Conservation (phyloP, 2,329 filamentous ascomycete genomes). For the Tolypocladium inflatum region DNA sequence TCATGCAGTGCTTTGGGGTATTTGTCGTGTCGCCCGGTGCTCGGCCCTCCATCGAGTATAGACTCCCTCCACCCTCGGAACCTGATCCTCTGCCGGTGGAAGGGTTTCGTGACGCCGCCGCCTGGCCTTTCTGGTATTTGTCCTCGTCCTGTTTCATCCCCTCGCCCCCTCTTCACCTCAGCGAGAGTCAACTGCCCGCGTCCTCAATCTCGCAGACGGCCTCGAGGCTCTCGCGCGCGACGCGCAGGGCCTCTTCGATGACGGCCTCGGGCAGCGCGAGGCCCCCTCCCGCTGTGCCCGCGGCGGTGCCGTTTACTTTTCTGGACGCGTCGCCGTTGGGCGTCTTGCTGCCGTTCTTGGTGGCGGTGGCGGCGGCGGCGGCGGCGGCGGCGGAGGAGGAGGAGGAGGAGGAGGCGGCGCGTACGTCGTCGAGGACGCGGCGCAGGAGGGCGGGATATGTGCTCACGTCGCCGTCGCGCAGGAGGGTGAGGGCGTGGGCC, state of each 20-base stretch:
- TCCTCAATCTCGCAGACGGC: slow-evolving; percentile 31
- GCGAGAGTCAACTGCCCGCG: slow-evolving; percentile 6
- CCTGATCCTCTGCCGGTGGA: neutral
- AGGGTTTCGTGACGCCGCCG: neutral
- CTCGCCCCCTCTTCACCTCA: neutral
- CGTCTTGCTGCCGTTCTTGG: slow-evolving; percentile 25
- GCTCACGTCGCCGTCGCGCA: slow-evolving; percentile 48
- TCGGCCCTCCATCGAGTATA: neutral
- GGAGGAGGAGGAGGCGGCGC: slow-evolving; percentile 31
- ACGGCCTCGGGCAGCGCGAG: slow-evolving; percentile 50
- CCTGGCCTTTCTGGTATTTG: neutral
- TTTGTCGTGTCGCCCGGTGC: neutral
- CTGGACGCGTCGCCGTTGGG: slow-evolving; percentile 20
- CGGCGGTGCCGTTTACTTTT: slow-evolving; percentile 15
- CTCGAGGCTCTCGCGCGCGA: slow-evolving; percentile 50
- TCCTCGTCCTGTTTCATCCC: neutral
- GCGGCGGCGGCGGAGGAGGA: slow-evolving; percentile 13
- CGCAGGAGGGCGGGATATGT: slow-evolving; percentile 53
- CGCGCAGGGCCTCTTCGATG: slow-evolving; percentile 52
- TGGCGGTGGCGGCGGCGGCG: slow-evolving; percentile 13
- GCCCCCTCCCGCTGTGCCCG: slow-evolving; percentile 7
- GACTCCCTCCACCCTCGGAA: neutral
- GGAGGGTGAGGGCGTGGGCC: slow-evolving; percentile 47
- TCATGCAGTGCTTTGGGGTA: neutral
- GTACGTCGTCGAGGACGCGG: slow-evolving; percentile 53